phyloP scores from a whole-genome alignment of 805 yeast species.

The Vanderwaltozyma yarrowii region DNA sequence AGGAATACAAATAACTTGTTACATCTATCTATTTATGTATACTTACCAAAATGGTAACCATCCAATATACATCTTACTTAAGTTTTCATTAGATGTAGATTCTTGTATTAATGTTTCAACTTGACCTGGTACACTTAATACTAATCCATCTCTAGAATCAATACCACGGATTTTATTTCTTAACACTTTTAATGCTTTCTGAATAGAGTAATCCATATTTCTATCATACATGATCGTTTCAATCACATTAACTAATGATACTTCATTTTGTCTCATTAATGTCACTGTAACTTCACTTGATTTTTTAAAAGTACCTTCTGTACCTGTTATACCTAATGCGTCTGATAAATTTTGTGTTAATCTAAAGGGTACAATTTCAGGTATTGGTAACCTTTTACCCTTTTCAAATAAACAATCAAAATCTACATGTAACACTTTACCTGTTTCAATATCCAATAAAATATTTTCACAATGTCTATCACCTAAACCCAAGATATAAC shows the following conservation, averaged over 20 bases:
- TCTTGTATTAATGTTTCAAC: conserved; percentile 81
- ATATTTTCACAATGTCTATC: conserved; percentile 95
- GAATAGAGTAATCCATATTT: conserved; percentile 44
- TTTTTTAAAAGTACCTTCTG: conserved; percentile 81
- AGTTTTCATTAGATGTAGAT: conserved; percentile 60
- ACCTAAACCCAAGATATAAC: conserved; percentile 87
- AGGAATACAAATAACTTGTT: too few relatives aligned
- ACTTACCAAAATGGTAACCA: conserved; percentile 68
- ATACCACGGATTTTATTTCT: conserved; percentile 79
- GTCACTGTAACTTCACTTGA: conserved; percentile 77
- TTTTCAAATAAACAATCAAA: conserved; percentile 94
- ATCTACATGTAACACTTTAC: conserved; percentile 85
- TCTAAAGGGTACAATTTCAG: conserved; percentile 92
- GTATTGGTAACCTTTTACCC: conserved; percentile 58
- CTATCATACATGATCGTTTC: conserved; percentile 84
- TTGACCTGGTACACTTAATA: conserved; percentile 86
- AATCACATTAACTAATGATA: conserved; percentile 75
- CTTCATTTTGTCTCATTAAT: conserved; percentile 67
- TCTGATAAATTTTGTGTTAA: conserved; percentile 81
- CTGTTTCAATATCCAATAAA: conserved; percentile 58
- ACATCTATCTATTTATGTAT: not conserved
- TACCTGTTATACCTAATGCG: conserved; percentile 79
- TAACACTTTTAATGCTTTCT: conserved; percentile 59
- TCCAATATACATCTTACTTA: conserved; percentile 86
- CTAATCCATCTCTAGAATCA: conserved; percentile 68